These are phyloP conservation scores for Gaeumannomyces sp. DNA, from an alignment of 2,329 filamentous ascomycete species.

Conservation along the genomic window DNA sequence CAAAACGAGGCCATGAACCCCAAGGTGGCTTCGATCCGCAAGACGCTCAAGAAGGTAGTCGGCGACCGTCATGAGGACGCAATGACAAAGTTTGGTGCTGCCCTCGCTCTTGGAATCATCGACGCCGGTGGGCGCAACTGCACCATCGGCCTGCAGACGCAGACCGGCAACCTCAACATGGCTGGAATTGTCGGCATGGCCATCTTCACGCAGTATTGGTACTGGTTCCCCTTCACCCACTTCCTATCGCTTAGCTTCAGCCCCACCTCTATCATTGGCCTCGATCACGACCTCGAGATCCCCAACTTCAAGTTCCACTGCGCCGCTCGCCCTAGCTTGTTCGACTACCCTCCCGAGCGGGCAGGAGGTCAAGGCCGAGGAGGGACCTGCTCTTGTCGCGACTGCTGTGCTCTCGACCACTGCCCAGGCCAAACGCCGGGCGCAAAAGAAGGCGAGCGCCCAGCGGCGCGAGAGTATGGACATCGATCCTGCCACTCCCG, in stretches of 20 bases:
- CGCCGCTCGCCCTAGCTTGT: constrained; percentile 87
- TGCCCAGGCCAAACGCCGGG: constrained; percentile 90
- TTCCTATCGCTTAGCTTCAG: constrained; percentile 94
- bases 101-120: constrained; percentile 91
- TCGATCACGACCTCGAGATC: constrained; percentile 90
- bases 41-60: constrained; percentile 90
- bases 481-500: constrained; percentile 68
- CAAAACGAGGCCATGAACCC: constrained; percentile 99
- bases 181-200: constrained; percentile 95
- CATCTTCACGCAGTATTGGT: constrained; percentile 99
- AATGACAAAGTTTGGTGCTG: constrained; percentile 98
- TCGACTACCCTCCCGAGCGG: constrained; percentile 96
- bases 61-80: constrained; percentile 95
- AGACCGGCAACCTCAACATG: constrained; percentile 98
- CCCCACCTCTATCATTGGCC: constrained; percentile 91
- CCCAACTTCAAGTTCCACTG: constrained; percentile 94
- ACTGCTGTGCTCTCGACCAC: constrained; percentile 95
- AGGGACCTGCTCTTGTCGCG: constrained; percentile 87
- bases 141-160: constrained; percentile 94
- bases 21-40: constrained; percentile 84
- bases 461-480: constrained; percentile 93
- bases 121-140: constrained; percentile 97
- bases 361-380: constrained; percentile 89
- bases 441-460: constrained; percentile 88
- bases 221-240: constrained; percentile 99